A percentile compares a stretch with the other conserved stretches of the same genome.
Conservation (phyloP, 2,329 filamentous ascomycete genomes). For the Paraphoma chrysanthemicola region DNA sequence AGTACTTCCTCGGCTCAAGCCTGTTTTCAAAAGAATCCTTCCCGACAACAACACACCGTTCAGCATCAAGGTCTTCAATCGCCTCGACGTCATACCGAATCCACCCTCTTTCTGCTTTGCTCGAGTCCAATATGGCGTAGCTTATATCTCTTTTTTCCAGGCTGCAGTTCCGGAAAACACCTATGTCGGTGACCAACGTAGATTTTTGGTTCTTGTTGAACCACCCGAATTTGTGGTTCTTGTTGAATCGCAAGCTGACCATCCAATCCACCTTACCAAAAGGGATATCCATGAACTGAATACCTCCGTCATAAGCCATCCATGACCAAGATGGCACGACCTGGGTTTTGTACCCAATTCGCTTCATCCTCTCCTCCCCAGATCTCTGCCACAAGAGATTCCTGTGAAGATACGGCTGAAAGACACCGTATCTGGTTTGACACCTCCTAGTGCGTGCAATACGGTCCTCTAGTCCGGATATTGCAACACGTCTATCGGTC, state of each 20-base stretch:
- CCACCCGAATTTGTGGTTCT: not conserved
- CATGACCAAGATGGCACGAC: constrained; percentile 23
- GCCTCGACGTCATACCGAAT: constrained; percentile 9
- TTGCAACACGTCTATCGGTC: constrained; percentile 21
- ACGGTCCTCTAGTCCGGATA: constrained; percentile 19
- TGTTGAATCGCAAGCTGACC: constrained; percentile 9
- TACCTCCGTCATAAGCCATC: not conserved
- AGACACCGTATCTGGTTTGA: constrained; percentile 19
- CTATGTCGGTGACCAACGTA: too few species aligned
- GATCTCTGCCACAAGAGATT: constrained; percentile 27
- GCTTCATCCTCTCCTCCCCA: constrained; percentile 6
- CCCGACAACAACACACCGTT: constrained; percentile 17
- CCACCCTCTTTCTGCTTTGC: constrained; percentile 8
- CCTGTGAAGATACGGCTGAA: constrained; percentile 18
- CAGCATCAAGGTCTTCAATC: constrained; percentile 2
- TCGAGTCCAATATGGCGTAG: not conserved
- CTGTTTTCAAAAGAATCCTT: not conserved
- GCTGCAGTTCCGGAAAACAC: not conserved
- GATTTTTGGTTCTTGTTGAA: too few species aligned
- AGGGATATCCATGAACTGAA: constrained; percentile 12
- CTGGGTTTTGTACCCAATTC: constrained; percentile 7
- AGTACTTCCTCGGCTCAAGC: constrained; percentile 1
- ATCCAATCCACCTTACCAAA: constrained; percentile 34
- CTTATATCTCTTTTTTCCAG: not conserved
- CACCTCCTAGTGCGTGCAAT: constrained; percentile 11